Evolutionary conservation across 2,329 filamentous ascomycete species (phyloP), one percentile per base, ranked within the genome.

Genomic region (Tolypocladium inflatum): DNA sequence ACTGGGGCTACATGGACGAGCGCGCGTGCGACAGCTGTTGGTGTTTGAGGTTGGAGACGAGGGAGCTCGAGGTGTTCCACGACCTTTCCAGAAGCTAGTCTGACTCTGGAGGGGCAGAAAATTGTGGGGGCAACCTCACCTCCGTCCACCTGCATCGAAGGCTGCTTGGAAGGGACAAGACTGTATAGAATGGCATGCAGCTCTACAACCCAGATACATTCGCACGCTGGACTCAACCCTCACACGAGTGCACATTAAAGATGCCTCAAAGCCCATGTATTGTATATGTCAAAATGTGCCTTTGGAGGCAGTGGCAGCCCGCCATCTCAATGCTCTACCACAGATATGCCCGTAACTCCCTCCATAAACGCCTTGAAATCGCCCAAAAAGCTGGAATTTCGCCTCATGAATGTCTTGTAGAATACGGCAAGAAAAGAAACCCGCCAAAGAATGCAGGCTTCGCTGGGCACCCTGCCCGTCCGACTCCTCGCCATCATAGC

Each of bases 1-100:
- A 55, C 63, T 59, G 59, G 52, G 37, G 60, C 68, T 72, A 71
- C 71, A 73, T 72, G 57, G 63, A 69, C 63, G 43, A 39, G 52
- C 53, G 43, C 42, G 48, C 17, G 48, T 35, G 26, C 48, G 30
- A 35, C 17, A 21, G 30, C 19, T 52, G 19, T 37, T 37, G 48
- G 48, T 52, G 48, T n/a, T 51, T 52, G 48, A 35, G 4, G 30
- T 30, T 19, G 45, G 23, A 30, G 26, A 3, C 43, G 15, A 33
- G 30, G 43, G 23, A n/a, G 23, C 26, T 37, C 19, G 19, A 33
- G 26, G 11, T 2, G 17, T 35, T 51, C 30, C 48, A 51, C 33
- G 30, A 19, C 11, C 26, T 21, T 51, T 51, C 48, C 30, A 51
- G 48, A 51, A 51, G 48, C 48, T 35, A 9, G 21, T 4, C 2